Conservation (phyloP, 2,329 filamentous ascomycete genomes). For the Drechslerella coelobrocha region DNA sequence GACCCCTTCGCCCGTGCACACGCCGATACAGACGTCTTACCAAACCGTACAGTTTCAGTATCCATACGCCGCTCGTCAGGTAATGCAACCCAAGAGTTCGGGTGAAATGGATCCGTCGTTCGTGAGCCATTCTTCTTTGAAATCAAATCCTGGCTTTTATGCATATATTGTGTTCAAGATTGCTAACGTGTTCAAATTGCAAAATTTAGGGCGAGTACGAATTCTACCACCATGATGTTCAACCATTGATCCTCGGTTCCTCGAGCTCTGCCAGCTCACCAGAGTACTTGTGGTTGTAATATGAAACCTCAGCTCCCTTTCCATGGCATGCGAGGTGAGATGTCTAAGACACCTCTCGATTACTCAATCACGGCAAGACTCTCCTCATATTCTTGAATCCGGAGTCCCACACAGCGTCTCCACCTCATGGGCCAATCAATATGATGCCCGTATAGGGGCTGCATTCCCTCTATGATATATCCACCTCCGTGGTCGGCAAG, state of each 20-base stretch:
- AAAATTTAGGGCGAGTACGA: slow-evolving; percentile 46
- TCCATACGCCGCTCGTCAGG: slow-evolving; percentile 47
- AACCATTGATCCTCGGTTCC: slow-evolving; percentile 46
- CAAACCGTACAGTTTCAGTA: slow-evolving; percentile 42
- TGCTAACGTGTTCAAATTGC: slow-evolving; percentile 33
- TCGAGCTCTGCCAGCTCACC: slow-evolving; percentile 43
- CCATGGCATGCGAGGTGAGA: slow-evolving; percentile 34
- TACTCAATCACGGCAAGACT: slow-evolving; percentile 40
- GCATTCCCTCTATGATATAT: slow-evolving; percentile 31
- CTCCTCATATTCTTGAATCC: slow-evolving; percentile 19
- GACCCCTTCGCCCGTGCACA: slow-evolving; percentile 38
- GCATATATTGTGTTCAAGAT: slow-evolving; percentile 4
- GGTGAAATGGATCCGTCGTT: slow-evolving; percentile 50
- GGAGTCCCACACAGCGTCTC: slow-evolving; percentile 35
- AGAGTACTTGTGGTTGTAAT: slow-evolving; percentile 48
- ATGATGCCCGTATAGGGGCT: slow-evolving; percentile 33
- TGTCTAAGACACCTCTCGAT: slow-evolving; percentile 50
- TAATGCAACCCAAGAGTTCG: slow-evolving; percentile 44
- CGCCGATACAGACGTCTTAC: slow-evolving; percentile 34
- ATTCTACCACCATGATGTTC: slow-evolving; percentile 48
- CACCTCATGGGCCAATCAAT: slow-evolving; percentile 34
- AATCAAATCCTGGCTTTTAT: slow-evolving; percentile 5
- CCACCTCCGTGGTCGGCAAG: slow-evolving; percentile 20
- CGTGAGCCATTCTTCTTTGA: slow-evolving; percentile 40
- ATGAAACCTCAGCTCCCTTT: slow-evolving; percentile 8